Conservation (phyloP, 176 grass and related monocot species). For the Aegilops longissima region DNA sequence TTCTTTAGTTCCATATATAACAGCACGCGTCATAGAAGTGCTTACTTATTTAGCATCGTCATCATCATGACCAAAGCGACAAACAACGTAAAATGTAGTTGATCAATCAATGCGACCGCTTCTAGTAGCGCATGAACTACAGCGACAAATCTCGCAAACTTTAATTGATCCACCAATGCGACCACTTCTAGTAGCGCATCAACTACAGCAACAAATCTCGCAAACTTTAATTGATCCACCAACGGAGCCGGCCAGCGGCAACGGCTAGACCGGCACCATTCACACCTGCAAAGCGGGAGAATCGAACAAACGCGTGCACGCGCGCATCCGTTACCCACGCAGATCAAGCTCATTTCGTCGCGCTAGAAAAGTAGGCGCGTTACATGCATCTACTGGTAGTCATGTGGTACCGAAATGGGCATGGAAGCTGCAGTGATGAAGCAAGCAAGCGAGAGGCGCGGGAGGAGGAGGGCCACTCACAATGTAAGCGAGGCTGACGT, state of each 20-base stretch:
- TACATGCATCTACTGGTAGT: neutral
- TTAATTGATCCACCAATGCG: neutral
- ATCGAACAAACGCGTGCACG: neutral
- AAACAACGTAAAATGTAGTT: neutral
- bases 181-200: neutral
- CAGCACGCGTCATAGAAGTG: neutral
- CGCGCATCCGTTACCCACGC: neutral
- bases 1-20: neutral
- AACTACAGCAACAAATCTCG: neutral
- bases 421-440: neutral
- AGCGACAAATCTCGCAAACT: neutral
- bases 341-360: neutral
- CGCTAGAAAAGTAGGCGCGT: neutral
- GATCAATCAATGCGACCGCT: constrained; percentile 9
- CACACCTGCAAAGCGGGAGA: neutral
- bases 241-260: no score
- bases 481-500: constrained; percentile 87
- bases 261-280: neutral
- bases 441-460: neutral
- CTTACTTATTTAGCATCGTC: neutral
- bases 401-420: neutral
- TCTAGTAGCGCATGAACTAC: neutral
- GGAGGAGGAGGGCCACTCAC: constrained; percentile 45
- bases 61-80: neutral
- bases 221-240: neutral